Percentiles rank a stretch among this genome's conserved stretches.
Conservation (phyloP, 2,329 filamentous ascomycete genomes). For the Colletotrichum sp. region DNA sequence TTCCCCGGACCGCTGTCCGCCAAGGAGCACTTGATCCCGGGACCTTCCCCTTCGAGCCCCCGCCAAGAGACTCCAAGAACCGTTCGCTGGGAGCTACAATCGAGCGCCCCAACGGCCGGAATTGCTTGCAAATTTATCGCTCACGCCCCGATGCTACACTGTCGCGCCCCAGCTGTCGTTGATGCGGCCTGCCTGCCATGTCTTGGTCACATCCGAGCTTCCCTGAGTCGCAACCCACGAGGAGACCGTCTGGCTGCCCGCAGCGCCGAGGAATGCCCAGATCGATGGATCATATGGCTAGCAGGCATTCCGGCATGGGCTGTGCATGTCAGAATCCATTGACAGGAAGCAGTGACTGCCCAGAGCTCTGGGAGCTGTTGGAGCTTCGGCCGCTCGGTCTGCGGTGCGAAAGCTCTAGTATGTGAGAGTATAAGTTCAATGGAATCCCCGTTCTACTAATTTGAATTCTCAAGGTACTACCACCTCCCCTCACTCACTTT, state of each 20-base stretch:
- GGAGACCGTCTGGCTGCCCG: not conserved
- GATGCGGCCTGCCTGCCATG: not conserved
- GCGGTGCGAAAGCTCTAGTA: not conserved
- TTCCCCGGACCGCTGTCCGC: conserved; percentile 21
- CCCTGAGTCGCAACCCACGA: not conserved
- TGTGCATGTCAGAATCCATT: not conserved
- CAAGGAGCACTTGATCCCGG: conserved; percentile 6
- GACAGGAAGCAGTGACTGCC: conserved; percentile 3
- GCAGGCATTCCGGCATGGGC: not conserved
- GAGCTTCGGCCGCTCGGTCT: not conserved
- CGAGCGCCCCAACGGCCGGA: not conserved
- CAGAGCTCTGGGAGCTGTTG: not conserved
- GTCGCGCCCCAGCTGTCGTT: not conserved
- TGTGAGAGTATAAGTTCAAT: not conserved
- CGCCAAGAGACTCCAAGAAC: conserved; percentile 17
- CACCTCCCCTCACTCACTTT: not conserved
- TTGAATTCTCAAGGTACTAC: not conserved
- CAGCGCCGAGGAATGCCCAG: conserved; percentile 10
- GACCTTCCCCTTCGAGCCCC: conserved; percentile 16
- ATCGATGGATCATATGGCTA: not conserved
- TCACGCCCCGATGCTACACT: conserved; percentile 3
- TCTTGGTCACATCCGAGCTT: not conserved
- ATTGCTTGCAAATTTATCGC: not conserved
- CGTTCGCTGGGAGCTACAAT: not conserved
- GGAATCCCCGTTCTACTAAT: not conserved